These are phyloP conservation scores for Globisporangium perplexum DNA, from an alignment of 352 stramenopile species.

Conservation along the genomic window DNA sequence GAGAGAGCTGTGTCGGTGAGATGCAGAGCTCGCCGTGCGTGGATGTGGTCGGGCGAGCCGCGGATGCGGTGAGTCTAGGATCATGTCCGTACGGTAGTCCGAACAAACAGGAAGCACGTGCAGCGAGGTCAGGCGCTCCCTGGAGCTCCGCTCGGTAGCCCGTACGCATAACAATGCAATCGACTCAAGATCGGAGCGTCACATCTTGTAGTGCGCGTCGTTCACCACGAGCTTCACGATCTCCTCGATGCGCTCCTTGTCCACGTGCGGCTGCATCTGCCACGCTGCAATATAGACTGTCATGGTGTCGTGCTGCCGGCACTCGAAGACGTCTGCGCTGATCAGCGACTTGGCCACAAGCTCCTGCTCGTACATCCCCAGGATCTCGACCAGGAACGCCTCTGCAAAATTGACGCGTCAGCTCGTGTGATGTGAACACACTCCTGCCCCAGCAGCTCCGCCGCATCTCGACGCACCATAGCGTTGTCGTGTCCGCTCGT, in stretches of 20 bases:
- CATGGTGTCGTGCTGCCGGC: slow-evolving; percentile 54
- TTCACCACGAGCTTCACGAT: slow-evolving; percentile 58
- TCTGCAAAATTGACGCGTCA: slow-evolving; percentile 20
- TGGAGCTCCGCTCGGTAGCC: no score
- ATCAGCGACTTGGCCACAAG: slow-evolving; percentile 76
- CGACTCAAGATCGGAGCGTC: no score
- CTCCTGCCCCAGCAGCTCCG: background rate
- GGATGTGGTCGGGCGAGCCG: no score
- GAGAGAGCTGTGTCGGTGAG: no score
- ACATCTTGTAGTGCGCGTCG: slow-evolving; percentile 41
- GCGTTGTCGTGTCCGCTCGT: slow-evolving; percentile 27
- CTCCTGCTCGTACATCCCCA: slow-evolving; percentile 77
- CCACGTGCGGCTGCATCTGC: slow-evolving; percentile 84
- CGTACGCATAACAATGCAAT: no score
- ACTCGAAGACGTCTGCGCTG: slow-evolving; percentile 62
- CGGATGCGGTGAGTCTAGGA: no score
- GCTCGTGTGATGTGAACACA: background rate
- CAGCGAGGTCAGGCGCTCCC: no score
- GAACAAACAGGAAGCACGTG: no score
- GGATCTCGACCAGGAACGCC: slow-evolving; percentile 46
- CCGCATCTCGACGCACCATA: slow-evolving; percentile 31
- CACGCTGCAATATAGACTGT: slow-evolving; percentile 76
- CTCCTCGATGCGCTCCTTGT: slow-evolving; percentile 56
- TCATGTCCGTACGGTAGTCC: no score
- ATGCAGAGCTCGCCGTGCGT: no score